A percentile compares a stretch with the other conserved stretches of the same genome.
Evolutionary conservation across 768 basidiomycete genomes (phyloP).

Genomic region (Leccinum sublutescens): DNA sequence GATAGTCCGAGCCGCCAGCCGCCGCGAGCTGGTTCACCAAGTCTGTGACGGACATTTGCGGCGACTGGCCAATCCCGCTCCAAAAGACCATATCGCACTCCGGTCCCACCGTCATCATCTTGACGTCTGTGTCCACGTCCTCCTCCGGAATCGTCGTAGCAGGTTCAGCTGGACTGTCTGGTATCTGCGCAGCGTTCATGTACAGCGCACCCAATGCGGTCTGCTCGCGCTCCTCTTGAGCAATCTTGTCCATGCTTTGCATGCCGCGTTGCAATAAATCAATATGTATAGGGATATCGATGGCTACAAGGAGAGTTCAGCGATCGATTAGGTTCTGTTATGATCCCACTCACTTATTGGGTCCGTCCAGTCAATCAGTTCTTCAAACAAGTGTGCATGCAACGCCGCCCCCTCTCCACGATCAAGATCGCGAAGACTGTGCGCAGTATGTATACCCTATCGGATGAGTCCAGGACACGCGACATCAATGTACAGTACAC

Average conservation of each 20-base stretch:
- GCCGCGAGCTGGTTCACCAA: constrained; percentile 64
- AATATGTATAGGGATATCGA: constrained; percentile 62
- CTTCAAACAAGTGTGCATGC: constrained; percentile 81
- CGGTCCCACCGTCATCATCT: constrained; percentile 65
- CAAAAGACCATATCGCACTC: constrained; percentile 69
- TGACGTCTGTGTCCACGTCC: constrained; percentile 61
- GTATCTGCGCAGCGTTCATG: constrained; percentile 66
- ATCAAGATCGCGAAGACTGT: constrained; percentile 83
- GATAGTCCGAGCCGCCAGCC: constrained; percentile 40
- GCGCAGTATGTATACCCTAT: constrained; percentile 70
- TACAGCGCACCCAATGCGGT: constrained; percentile 75
- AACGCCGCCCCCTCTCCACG: constrained; percentile 84
- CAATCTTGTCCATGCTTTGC: constrained; percentile 63
- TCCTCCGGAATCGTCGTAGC: constrained; percentile 59
- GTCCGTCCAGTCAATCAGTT: constrained; percentile 83
- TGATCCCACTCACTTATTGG: constrained; percentile 62
- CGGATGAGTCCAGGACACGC: constrained; percentile 35
- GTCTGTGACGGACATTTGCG: constrained; percentile 58
- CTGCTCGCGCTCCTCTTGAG: constrained; percentile 78
- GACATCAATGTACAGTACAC: constrained; percentile 53
- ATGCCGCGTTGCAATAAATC: constrained; percentile 57
- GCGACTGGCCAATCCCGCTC: constrained; percentile 37
- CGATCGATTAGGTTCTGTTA: constrained; percentile 19
- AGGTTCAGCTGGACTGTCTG: constrained; percentile 76
- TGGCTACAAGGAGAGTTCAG: constrained; percentile 38